Base-by-base conservation (phyloP, 331 rosid genomes). In the Phaseolus coccineus region DNA sequence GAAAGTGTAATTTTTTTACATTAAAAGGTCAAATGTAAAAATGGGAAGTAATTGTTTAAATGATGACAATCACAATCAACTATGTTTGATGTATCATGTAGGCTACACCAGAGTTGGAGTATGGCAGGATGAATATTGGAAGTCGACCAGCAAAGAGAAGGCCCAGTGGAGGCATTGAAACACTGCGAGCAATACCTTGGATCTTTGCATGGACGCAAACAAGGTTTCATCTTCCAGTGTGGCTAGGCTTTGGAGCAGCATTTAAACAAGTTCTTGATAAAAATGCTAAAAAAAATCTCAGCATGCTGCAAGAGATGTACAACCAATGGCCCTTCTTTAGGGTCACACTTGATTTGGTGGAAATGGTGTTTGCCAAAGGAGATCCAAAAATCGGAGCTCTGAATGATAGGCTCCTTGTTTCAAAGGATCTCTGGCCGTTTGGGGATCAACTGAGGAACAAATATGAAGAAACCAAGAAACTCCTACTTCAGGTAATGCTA, bases 321-420 rank as follows among this genome's bases (percentile, higher is more conserved):
- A 96, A 91, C n/a, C 83, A 68, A 31, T 96, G 99, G 99, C 99
- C 99, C 37, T 95, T 95, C 91, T 95, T 95, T 69, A 85, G 99
- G 76, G 99, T 96, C 86, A 96, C 98, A 73, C 84, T 96, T 39
- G 99, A 96, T 84, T 89, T 96, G 82, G 97, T 93, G 6, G 99
- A 96, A 85, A 96, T 96, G 99, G 99, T 96, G 91, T 96, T 96
- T 10, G 99, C 99, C 82, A 96, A 96, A 85, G 99, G 99, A 77
- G 91, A 96, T 79, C 99, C 98, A 0, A 96, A 92, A 5, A 96
- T 93, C 1, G 98, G 98, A 30, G 77, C 92, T 30, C 79, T 96
- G 55, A 90, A 89, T 58, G 98, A 96, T 81, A 91, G 65, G 81
- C 99, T 96, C 81, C 90, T 96, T 52, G 99, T 96, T 76, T 96